Evolutionary conservation across 345 rosid genomes (phyloP).

Genomic region (Combretum micranthum): DNA sequence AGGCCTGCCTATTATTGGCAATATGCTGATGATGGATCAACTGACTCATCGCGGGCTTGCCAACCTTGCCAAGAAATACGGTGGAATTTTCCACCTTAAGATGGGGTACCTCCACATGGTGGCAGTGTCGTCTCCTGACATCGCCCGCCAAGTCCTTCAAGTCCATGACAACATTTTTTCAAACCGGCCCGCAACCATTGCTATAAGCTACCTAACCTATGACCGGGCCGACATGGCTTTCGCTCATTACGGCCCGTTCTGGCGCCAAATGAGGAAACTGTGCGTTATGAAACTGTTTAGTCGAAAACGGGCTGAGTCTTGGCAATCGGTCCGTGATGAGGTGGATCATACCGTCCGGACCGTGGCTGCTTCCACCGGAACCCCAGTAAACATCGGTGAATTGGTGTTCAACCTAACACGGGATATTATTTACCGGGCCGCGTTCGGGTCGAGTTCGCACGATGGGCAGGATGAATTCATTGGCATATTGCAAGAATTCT

Average conservation of each 20-base stretch:
- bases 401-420: constrained; percentile 56
- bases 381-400: constrained; percentile 56
- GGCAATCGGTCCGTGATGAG: constrained; percentile 86
- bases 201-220: constrained; percentile 64
- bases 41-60: constrained; percentile 80
- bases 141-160: constrained; percentile 69
- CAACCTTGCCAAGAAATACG: constrained; percentile 38
- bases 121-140: constrained; percentile 51
- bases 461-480: constrained; percentile 73
- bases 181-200: constrained; percentile 66
- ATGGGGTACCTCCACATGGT: constrained; percentile 53
- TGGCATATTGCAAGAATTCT: constrained; percentile 73
- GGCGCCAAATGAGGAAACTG: constrained; percentile 93
- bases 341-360: constrained; percentile 36
- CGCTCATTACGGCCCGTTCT: constrained; percentile 85
- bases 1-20: constrained; percentile 66
- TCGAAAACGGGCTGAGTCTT: constrained; percentile 74
- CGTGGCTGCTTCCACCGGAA: constrained; percentile 31
- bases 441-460: constrained; percentile 55
- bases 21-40: constrained; percentile 56
- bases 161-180: constrained; percentile 59
- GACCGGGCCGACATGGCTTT: constrained; percentile 90
- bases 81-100: constrained; percentile 50
- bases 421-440: constrained; percentile 70
- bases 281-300: constrained; percentile 79